Evolutionary conservation across 192 early-diverging fungal genomes (phyloP).

Genomic region (Coemansia sp.): DNA sequence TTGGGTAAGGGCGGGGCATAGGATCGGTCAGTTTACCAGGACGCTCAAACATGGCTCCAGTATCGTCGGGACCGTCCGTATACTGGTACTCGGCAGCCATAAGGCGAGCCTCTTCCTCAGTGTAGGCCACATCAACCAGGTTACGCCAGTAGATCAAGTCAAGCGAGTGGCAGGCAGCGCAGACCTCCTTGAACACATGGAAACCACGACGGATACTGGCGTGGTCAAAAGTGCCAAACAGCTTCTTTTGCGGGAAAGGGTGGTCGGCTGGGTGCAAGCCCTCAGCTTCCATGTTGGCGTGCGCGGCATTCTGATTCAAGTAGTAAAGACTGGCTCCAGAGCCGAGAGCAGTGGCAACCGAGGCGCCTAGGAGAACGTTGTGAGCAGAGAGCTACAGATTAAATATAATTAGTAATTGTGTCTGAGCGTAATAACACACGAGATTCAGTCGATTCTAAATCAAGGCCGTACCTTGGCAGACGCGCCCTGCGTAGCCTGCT

Average conservation of each 20-base stretch:
- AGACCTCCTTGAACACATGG: conserved; percentile 98
- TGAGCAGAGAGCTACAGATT: conserved; percentile 21
- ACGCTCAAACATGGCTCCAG: conserved; percentile 88
- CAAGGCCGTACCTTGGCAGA: conserved; percentile 32
- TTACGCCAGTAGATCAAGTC: conserved; percentile 93
- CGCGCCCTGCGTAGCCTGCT: conserved; percentile 35
- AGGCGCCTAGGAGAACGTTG: conserved; percentile 45
- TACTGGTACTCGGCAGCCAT: conserved; percentile 94
- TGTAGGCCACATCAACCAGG: conserved; percentile 92
- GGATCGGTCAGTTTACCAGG: conserved; percentile 94
- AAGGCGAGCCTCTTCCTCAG: conserved; percentile 89
- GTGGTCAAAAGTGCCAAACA: conserved; percentile 89
- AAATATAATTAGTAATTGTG: neutral
- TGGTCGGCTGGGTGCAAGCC: conserved; percentile 88
- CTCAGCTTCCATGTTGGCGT: conserved; percentile 85
- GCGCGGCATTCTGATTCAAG: conserved; percentile 58
- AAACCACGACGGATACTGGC: conserved; percentile 95
- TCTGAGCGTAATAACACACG: neutral
- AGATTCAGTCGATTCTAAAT: neutral
- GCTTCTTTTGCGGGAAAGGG: conserved; percentile 85
- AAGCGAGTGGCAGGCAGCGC: conserved; percentile 95
- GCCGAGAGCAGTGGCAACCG: conserved; percentile 63
- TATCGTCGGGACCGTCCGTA: conserved; percentile 89
- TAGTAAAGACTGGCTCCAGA: conserved; percentile 58
- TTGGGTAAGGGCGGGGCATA: conserved; percentile 89